Percentiles rank a stretch among this genome's conserved stretches.
Conservation (phyloP, 169 alveolate species). For the Cryptosporidium tyzzeri region DNA sequence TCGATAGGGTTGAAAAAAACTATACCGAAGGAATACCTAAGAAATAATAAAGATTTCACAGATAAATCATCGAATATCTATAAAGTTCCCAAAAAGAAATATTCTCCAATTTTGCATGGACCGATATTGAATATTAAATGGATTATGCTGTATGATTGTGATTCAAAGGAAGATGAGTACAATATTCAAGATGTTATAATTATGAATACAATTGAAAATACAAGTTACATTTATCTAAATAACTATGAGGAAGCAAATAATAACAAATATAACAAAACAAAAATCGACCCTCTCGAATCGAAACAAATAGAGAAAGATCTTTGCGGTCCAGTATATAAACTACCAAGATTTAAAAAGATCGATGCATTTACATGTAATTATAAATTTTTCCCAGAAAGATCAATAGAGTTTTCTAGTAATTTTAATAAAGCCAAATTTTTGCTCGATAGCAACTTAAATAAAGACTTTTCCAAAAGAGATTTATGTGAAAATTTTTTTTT, state of each 20-base stretch:
- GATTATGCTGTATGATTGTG: not conserved
- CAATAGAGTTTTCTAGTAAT: conserved; percentile 2
- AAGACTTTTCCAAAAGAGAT: not conserved
- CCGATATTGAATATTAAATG: conserved; percentile 39
- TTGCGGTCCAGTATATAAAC: conserved; percentile 71
- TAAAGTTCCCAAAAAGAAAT: conserved; percentile 25
- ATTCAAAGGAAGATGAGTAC: not conserved
- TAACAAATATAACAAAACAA: too few species aligned
- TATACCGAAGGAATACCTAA: not conserved
- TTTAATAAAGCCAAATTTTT: not conserved
- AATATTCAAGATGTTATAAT: conserved; percentile 12
- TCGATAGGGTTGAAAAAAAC: conserved; percentile 23
- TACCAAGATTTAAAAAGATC: conserved; percentile 55
- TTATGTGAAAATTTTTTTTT: not conserved
- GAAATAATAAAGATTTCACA: not conserved
- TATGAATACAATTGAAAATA: not conserved
- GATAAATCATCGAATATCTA: not conserved
- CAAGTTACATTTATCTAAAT: not conserved
- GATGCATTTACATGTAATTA: conserved; percentile 22
- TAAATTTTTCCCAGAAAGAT: conserved; percentile 61
- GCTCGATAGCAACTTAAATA: not conserved
- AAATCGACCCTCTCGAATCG: not conserved
- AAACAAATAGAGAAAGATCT: conserved; percentile 7
- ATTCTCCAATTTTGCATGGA: conserved; percentile 55
- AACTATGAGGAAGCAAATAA: not conserved